These are phyloP conservation scores for Peronospora belbahrii DNA, from an alignment of 352 stramenopile genomes.

Conservation along the genomic window DNA sequence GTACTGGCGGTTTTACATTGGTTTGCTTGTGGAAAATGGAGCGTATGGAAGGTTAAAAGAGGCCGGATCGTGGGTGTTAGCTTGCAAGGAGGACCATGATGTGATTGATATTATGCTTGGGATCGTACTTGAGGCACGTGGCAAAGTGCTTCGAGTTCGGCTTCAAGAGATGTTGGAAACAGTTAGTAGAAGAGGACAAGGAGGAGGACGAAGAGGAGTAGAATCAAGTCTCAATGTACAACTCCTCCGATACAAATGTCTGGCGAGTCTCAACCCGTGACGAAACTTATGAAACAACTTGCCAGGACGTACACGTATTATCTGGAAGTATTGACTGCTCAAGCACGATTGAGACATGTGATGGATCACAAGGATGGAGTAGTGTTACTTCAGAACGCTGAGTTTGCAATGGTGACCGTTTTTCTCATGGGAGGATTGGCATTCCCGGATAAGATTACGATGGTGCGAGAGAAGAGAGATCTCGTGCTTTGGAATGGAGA, in stretches of 20 bases:
- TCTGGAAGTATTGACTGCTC: conserved; percentile 39
- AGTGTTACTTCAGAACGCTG: conserved; percentile 31
- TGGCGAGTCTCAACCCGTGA: background rate
- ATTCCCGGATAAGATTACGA: conserved; percentile 20
- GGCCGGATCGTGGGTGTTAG: conserved; percentile 55
- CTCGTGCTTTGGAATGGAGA: conserved; percentile 12
- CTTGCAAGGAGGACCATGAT: conserved; percentile 79
- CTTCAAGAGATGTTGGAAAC: conserved; percentile 16
- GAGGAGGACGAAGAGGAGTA: background rate
- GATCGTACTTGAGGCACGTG: conserved; percentile 36
- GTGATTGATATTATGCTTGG: conserved; percentile 71
- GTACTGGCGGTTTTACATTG: conserved; percentile 64
- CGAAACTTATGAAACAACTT: conserved; percentile 39
- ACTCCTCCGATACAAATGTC: conserved; percentile 1
- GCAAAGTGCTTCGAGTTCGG: conserved; percentile 31
- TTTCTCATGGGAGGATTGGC: conserved; percentile 25
- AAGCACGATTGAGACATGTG: conserved; percentile 24
- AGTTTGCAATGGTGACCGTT: conserved; percentile 36
- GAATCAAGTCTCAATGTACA: background rate
- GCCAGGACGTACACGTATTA: conserved; percentile 60
- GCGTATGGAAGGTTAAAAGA: conserved; percentile 62
- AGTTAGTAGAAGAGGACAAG: background rate
- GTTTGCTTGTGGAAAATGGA: conserved; percentile 39
- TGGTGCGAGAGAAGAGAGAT: conserved; percentile 13
- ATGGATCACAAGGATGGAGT: conserved; percentile 16